Percentiles rank a stretch among this genome's conserved stretches.
These are phyloP conservation scores for Thelonectria blattea DNA, from an alignment of 2,329 filamentous ascomycete species.

Conservation along the genomic window DNA sequence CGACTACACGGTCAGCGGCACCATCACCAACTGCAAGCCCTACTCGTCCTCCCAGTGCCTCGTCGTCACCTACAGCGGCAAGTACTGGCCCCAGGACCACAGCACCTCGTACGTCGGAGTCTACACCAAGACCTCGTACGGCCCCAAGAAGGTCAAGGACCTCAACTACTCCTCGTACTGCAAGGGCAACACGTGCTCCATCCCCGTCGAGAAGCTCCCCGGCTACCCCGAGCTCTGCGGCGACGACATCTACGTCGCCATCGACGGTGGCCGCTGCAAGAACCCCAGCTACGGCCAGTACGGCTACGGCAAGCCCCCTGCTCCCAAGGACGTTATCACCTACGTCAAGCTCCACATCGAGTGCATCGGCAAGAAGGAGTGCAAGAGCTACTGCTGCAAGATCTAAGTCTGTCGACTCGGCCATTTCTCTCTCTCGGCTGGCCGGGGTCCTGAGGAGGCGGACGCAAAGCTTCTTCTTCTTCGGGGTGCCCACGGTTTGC, in stretches of 20 bases:
- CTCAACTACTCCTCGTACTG: slow-evolving; percentile 32
- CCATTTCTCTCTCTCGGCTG: background rate
- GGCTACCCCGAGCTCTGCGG: slow-evolving; percentile 26
- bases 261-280: slow-evolving; percentile 30
- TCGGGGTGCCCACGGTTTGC: background rate
- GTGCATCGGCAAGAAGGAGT: slow-evolving; percentile 18
- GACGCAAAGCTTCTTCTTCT: background rate
- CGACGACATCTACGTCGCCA: slow-evolving; percentile 23
- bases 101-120: slow-evolving; percentile 24
- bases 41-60: slow-evolving; percentile 25
- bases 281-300: slow-evolving; percentile 1
- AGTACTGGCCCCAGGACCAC: slow-evolving; percentile 25
- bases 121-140: slow-evolving; percentile 16
- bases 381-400: slow-evolving; percentile 18
- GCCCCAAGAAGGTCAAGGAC: slow-evolving; percentile 18
- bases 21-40: slow-evolving; percentile 16
- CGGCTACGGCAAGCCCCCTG: background rate
- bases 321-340: slow-evolving; percentile 2
- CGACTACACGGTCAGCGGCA: slow-evolving; percentile 27
- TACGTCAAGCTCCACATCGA: slow-evolving; percentile 15
- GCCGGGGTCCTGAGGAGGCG: background rate
- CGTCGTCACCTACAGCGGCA: slow-evolving; percentile 22
- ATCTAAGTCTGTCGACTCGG: background rate
- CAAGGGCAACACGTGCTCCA: slow-evolving; percentile 24
- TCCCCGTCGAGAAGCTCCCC: slow-evolving; percentile 27